Evolutionary conservation across 2,329 filamentous ascomycete species (phyloP).

Genomic region (Penicillium brasilianum): DNA sequence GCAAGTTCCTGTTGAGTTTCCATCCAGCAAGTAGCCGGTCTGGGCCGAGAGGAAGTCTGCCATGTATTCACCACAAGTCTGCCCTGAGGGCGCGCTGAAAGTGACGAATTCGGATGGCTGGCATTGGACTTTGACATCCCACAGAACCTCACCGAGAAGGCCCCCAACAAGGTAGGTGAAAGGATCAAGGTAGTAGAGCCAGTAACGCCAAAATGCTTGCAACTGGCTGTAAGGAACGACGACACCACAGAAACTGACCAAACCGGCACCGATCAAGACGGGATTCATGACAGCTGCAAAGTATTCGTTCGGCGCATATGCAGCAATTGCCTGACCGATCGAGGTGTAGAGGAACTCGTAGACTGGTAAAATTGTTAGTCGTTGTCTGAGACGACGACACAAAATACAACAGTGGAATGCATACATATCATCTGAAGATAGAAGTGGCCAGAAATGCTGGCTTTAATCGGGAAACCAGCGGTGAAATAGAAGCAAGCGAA

Average conservation of each 20-base stretch:
- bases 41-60: slow-evolving; percentile 35
- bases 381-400: too few species aligned
- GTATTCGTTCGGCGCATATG: slow-evolving; percentile 65
- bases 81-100: slow-evolving; percentile 35
- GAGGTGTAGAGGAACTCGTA: slow-evolving; percentile 52
- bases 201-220: slow-evolving; percentile 50
- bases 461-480: slow-evolving; percentile 50
- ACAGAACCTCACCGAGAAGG: slow-evolving; percentile 44
- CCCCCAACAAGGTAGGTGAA: slow-evolving; percentile 52
- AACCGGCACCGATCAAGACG: slow-evolving; percentile 55
- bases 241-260: slow-evolving; percentile 49
- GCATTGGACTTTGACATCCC: slow-evolving; percentile 48
- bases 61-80: slow-evolving; percentile 45
- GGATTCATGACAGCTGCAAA: slow-evolving; percentile 65
- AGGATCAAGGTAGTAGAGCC: slow-evolving; percentile 52
- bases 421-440: slow-evolving; percentile 49
- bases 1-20: slow-evolving; percentile 34
- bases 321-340: slow-evolving; percentile 57
- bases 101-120: slow-evolving; percentile 37
- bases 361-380: slow-evolving; percentile 33
- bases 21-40: slow-evolving; percentile 38
- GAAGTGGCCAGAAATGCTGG: slow-evolving; percentile 43
- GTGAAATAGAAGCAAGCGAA: slow-evolving; percentile 65
- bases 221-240: slow-evolving; percentile 46
- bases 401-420: slow-evolving; percentile 2